These are phyloP conservation scores for Aureobasidium sp. DNA, from an alignment of 2,329 filamentous ascomycete genomes.

Conservation along the genomic window DNA sequence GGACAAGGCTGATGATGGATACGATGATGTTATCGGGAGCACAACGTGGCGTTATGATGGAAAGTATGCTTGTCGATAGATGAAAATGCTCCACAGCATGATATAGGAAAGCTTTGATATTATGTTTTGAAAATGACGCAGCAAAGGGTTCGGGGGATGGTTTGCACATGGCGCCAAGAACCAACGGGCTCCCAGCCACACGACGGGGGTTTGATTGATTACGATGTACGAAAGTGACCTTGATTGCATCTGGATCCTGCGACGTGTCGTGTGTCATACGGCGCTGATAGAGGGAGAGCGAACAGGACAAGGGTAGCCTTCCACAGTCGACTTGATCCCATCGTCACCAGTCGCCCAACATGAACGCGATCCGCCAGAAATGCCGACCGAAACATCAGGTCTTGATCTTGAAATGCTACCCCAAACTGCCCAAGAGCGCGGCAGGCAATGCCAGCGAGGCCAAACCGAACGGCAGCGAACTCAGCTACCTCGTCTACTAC, in stretches of 20 bases:
- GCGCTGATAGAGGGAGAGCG: background rate
- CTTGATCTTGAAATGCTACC: conserved; percentile 92
- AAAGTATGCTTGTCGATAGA: too few relatives aligned
- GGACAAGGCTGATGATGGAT: background rate
- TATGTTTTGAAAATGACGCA: conserved; percentile 4
- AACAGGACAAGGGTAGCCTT: too few relatives aligned
- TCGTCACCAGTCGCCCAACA: conserved; percentile 24
- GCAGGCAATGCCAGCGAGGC: conserved; percentile 63
- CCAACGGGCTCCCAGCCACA: conserved; percentile 13
- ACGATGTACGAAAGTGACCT: conserved; percentile 6
- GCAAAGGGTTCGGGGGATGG: conserved; percentile 1
- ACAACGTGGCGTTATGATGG: conserved; percentile 7
- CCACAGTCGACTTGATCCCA: background rate
- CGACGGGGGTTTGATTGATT: background rate
- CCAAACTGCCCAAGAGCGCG: conserved; percentile 74
- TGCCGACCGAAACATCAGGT: conserved; percentile 93
- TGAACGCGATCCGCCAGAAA: conserved; percentile 54
- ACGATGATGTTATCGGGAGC: background rate
- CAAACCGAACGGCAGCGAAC: conserved; percentile 91
- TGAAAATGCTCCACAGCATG: too few relatives aligned
- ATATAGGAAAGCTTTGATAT: conserved; percentile 13
- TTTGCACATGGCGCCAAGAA: conserved; percentile 1
- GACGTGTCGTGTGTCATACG: conserved; percentile 12
- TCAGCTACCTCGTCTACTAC: conserved; percentile 96
- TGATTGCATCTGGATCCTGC: background rate